Conservation (phyloP, 148 eudicot genomes). For the Polygonum maritimum region DNA sequence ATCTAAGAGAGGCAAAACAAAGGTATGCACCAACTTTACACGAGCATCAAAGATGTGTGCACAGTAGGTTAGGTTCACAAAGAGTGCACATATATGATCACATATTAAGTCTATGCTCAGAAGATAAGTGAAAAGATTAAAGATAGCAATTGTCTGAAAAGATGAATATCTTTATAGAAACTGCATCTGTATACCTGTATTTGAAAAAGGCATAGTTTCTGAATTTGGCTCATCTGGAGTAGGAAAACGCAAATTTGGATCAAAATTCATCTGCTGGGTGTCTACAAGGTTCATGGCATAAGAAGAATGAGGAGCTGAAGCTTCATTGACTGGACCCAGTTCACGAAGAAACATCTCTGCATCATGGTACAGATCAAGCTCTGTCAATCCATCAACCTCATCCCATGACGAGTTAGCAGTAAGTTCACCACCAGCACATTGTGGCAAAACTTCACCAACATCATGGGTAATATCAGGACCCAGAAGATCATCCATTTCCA, state of each 20-base stretch:
- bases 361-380: conserved; percentile 51
- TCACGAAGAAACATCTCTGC: conserved; percentile 30
- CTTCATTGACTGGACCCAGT: conserved; percentile 17
- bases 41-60: background rate
- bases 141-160: background rate
- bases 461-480: conserved; percentile 36
- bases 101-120: background rate
- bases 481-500: conserved; percentile 78
- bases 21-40: background rate
- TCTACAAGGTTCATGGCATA: background rate
- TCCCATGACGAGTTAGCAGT: conserved; percentile 21
- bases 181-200: background rate
- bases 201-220: background rate
- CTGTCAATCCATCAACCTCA: conserved; percentile 43
- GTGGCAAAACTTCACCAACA: conserved; percentile 29
- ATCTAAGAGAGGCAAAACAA: background rate
- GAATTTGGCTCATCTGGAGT: background rate
- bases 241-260: background rate
- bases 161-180: background rate
- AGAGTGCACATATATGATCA: background rate
- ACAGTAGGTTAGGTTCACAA: background rate
- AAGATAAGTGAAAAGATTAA: background rate
- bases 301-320: conserved; percentile 15
- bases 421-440: conserved; percentile 12
- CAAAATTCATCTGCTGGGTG: conserved; percentile 2